Evolutionary conservation across 78 protist species (phyloP).

Genomic region (Chrysochromulina parva): DNA sequence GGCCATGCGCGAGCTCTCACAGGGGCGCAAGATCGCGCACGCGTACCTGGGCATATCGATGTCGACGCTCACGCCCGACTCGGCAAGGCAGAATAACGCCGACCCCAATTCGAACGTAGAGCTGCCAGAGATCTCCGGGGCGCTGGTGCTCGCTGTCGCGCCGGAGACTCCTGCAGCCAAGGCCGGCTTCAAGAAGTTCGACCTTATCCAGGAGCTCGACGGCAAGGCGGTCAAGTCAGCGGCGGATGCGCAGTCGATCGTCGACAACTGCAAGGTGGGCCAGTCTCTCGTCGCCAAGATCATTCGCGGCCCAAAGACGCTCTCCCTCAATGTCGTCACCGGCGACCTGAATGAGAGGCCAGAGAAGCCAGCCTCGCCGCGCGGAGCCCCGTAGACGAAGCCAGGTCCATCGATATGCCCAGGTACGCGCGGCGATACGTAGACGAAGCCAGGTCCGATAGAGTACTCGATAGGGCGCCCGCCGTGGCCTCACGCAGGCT

Average conservation of each 20-base stretch:
- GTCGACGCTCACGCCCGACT: neutral
- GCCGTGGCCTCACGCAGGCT: too few species aligned
- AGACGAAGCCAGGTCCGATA: too few species aligned
- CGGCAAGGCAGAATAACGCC: neutral
- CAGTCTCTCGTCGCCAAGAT: neutral
- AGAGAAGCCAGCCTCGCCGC: too few species aligned
- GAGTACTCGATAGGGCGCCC: too few species aligned
- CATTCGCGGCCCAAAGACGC: too few species aligned
- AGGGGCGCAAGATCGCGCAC: neutral
- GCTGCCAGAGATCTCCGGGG: neutral
- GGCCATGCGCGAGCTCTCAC: neutral
- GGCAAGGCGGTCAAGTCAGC: neutral
- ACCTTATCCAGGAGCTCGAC: neutral
- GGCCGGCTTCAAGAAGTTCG: slow-evolving; percentile 6
- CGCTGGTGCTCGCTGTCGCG: neutral
- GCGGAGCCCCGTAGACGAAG: too few species aligned
- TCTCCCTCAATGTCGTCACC: too few species aligned
- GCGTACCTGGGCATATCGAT: neutral
- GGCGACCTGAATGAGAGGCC: too few species aligned
- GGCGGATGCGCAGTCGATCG: neutral
- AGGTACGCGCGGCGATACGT: too few species aligned
- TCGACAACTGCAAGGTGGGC: neutral
- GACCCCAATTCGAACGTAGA: slow-evolving; percentile 6
- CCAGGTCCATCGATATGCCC: too few species aligned
- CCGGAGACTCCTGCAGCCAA: slow-evolving; percentile 13